Conservation (phyloP, 495 filamentous ascomycete species). For the Cairneyella variabilis region DNA sequence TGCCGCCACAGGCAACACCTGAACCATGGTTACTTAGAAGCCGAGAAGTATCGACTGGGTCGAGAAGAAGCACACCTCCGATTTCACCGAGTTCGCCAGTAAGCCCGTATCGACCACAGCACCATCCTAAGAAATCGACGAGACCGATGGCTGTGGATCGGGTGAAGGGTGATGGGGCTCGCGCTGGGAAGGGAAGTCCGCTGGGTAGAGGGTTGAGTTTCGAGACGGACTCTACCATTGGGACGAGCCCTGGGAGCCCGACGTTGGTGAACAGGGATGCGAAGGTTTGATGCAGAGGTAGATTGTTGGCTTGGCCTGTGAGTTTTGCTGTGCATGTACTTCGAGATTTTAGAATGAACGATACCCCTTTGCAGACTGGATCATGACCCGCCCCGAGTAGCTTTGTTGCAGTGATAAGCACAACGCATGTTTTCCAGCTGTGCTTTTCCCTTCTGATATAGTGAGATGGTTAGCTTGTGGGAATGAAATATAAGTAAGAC, state of each 20-base stretch:
- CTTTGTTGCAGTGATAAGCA: no score
- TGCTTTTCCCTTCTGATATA: no score
- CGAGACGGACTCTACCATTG: conserved; percentile 23
- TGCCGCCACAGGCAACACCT: conserved; percentile 15
- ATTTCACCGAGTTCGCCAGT: conserved; percentile 12
- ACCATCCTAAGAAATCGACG: conserved; percentile 10
- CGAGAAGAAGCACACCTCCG: not conserved
- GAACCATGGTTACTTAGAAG: conserved; percentile 19
- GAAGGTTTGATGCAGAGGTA: no score
- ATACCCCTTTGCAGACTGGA: no score
- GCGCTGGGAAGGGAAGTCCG: conserved; percentile 17
- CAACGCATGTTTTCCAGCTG: no score
- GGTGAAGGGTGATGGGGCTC: conserved; percentile 6
- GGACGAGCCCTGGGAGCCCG: conserved; percentile 20
- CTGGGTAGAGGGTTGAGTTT: conserved; percentile 20
- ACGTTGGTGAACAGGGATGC: conserved; percentile 7
- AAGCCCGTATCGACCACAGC: conserved; percentile 12
- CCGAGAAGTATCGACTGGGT: conserved; percentile 1
- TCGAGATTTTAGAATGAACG: no score
- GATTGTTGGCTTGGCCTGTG: no score
- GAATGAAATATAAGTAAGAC: no score
- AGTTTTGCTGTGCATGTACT: no score
- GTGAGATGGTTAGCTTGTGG: no score
- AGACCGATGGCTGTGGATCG: conserved; percentile 19
- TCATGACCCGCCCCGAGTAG: no score